phyloP scores from a whole-genome alignment of 2,329 filamentous ascomycete genomes.

The Drechslerella dactyloides region DNA sequence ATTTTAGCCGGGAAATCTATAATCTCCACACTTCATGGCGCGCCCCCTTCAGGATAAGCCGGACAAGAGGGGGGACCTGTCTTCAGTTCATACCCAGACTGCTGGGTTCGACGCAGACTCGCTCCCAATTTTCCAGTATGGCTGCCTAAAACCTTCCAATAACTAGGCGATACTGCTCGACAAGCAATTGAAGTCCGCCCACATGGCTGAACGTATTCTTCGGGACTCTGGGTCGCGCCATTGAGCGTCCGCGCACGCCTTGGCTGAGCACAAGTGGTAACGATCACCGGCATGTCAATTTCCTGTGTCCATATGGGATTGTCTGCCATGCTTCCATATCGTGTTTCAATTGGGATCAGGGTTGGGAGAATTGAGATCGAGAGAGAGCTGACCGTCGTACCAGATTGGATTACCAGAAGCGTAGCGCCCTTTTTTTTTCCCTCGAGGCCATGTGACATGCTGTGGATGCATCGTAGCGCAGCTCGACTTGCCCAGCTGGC shows the following conservation, averaged over 20 bases:
- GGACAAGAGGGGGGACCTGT: slow-evolving; percentile 14
- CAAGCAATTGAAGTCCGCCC: slow-evolving; percentile 18
- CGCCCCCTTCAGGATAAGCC: slow-evolving; percentile 35
- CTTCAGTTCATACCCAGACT: slow-evolving; percentile 37
- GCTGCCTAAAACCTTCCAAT: slow-evolving; percentile 33
- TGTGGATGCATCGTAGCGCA: neutral
- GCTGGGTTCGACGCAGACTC: slow-evolving; percentile 40
- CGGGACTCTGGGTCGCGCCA: neutral
- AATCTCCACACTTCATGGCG: slow-evolving; percentile 40
- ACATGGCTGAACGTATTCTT: slow-evolving; percentile 22
- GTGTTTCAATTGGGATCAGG: slow-evolving; percentile 35
- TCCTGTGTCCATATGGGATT: neutral
- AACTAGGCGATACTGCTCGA: neutral
- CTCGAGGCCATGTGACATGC: neutral
- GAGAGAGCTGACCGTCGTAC: neutral
- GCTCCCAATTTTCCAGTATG: slow-evolving; percentile 18
- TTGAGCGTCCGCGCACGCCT: slow-evolving; percentile 10
- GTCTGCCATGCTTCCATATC: slow-evolving; percentile 11
- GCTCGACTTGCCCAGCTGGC: neutral
- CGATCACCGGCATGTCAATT: slow-evolving; percentile 25
- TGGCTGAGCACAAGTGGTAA: slow-evolving; percentile 12
- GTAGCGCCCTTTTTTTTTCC: neutral
- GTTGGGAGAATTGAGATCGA: neutral
- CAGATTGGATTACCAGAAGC: neutral
- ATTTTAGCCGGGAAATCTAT: slow-evolving; percentile 37